Evolutionary conservation across 805 yeast species (phyloP).

Genomic region (Jamesozyma jinghongensis): DNA sequence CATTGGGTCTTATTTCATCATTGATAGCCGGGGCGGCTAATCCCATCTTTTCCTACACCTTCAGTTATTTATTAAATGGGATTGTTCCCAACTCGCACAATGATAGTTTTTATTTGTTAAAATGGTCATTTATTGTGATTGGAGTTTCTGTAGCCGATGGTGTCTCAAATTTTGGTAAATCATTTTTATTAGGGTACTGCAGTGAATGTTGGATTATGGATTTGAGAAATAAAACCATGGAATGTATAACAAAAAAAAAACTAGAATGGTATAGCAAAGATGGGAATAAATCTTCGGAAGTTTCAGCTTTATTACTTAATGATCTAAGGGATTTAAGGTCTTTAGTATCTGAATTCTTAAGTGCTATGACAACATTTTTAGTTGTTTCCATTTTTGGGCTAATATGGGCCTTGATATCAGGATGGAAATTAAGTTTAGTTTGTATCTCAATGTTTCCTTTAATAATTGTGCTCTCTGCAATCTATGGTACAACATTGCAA

Average conservation of each 20-base stretch:
- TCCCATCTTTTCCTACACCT: slow-evolving; percentile 72
- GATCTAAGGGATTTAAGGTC: slow-evolving; percentile 72
- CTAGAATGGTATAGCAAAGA: slow-evolving; percentile 42
- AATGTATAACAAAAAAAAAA: slow-evolving; percentile 42
- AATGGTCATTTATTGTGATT: slow-evolving; percentile 64
- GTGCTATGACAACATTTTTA: slow-evolving; percentile 44
- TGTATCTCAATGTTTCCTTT: slow-evolving; percentile 70
- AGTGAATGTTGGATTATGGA: slow-evolving; percentile 61
- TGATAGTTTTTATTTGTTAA: slow-evolving; percentile 31
- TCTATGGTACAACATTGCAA: slow-evolving; percentile 45
- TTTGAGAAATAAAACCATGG: slow-evolving; percentile 43
- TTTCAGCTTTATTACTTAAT: slow-evolving; percentile 63
- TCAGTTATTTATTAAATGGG: slow-evolving; percentile 59
- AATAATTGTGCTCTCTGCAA: slow-evolving; percentile 41
- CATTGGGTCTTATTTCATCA: slow-evolving; percentile 46
- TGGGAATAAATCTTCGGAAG: slow-evolving; percentile 38
- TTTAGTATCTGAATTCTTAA: slow-evolving; percentile 53
- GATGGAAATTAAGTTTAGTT: slow-evolving; percentile 83
- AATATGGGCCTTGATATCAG: slow-evolving; percentile 66
- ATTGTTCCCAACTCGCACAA: slow-evolving; percentile 41
- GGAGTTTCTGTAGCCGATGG: slow-evolving; percentile 60
- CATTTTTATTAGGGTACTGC: slow-evolving; percentile 41
- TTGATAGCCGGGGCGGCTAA: slow-evolving; percentile 51
- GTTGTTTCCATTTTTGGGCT: slow-evolving; percentile 52
- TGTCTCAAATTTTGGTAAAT: slow-evolving; percentile 41